phyloP scores from a whole-genome alignment of 257 asterid species.

The Ligustrum vulgare region DNA sequence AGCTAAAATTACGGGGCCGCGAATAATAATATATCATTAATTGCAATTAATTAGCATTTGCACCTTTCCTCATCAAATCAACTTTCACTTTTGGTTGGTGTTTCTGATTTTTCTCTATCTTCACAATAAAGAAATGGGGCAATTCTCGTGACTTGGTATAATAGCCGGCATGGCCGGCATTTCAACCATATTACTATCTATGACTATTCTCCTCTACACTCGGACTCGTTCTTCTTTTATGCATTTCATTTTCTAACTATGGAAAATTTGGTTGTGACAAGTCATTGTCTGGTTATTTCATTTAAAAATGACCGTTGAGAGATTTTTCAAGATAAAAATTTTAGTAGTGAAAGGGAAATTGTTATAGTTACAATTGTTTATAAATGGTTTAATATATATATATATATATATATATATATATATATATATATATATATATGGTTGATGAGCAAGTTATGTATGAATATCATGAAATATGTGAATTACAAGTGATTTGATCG shows the following conservation, averaged over 20 bases:
- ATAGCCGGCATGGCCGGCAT: slow-evolving; percentile 41
- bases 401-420: too few relatives aligned
- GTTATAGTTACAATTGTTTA: too few relatives aligned
- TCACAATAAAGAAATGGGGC: slow-evolving; percentile 9
- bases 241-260: not conserved
- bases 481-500: too few relatives aligned
- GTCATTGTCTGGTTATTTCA: not conserved
- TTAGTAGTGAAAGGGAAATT: too few relatives aligned
- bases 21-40: slow-evolving; percentile 4
- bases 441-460: too few relatives aligned
- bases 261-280: not conserved
- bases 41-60: not conserved
- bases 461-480: too few relatives aligned
- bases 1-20: slow-evolving; percentile 6
- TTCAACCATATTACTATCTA: not conserved
- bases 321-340: not conserved
- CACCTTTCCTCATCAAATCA: slow-evolving; percentile 14
- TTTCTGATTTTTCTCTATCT: slow-evolving; percentile 15
- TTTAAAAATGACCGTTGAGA: not conserved
- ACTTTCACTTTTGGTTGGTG: slow-evolving; percentile 23
- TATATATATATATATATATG: too few relatives aligned
- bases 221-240: not conserved
- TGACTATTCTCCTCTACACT: not conserved
- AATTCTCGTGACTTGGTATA: slow-evolving; percentile 40
- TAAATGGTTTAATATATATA: too few relatives aligned